A percentile compares a stretch with the other conserved stretches of the same genome.
phyloP scores from a whole-genome alignment of 192 early-diverging fungal species.

The Backusella liffmaniae region DNA sequence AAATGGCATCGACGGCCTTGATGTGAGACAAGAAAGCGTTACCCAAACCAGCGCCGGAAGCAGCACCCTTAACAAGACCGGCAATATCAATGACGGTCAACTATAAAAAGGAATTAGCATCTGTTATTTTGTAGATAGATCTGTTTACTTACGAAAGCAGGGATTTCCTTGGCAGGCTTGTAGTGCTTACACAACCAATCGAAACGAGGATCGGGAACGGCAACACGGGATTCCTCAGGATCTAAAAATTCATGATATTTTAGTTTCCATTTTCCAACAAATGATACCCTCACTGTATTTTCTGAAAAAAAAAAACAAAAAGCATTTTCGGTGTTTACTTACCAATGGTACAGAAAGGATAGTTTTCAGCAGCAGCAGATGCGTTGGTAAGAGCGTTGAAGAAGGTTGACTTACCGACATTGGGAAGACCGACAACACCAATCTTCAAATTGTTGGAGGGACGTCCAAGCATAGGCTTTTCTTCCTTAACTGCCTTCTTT shows the following conservation, averaged over 20 bases:
- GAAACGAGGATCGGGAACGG: constrained; percentile 88
- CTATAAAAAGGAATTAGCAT: constrained; percentile 26
- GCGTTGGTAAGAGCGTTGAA: constrained; percentile 82
- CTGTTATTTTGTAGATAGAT: not conserved
- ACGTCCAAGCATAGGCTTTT: constrained; percentile 75
- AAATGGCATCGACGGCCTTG: constrained; percentile 80
- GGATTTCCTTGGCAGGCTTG: constrained; percentile 64
- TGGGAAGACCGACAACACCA: constrained; percentile 97
- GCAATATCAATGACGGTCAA: constrained; percentile 97
- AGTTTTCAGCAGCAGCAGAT: constrained; percentile 82
- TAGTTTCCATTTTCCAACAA: not conserved
- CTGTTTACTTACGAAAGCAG: constrained; percentile 51
- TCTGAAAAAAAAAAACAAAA: not conserved
- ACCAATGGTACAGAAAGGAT: constrained; percentile 95
- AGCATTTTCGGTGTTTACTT: not conserved
- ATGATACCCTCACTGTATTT: not conserved
- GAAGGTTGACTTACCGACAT: constrained; percentile 90
- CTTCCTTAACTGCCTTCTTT: constrained; percentile 76
- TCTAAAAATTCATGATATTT: constrained; percentile 46
- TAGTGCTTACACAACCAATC: constrained; percentile 76
- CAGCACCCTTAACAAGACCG: constrained; percentile 92
- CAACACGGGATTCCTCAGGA: constrained; percentile 87
- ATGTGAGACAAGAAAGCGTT: constrained; percentile 97
- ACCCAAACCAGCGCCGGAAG: constrained; percentile 76
- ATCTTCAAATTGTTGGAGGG: constrained; percentile 89